Conservation (phyloP, 176 grass and related monocot genomes). For the Musa beccarii region DNA sequence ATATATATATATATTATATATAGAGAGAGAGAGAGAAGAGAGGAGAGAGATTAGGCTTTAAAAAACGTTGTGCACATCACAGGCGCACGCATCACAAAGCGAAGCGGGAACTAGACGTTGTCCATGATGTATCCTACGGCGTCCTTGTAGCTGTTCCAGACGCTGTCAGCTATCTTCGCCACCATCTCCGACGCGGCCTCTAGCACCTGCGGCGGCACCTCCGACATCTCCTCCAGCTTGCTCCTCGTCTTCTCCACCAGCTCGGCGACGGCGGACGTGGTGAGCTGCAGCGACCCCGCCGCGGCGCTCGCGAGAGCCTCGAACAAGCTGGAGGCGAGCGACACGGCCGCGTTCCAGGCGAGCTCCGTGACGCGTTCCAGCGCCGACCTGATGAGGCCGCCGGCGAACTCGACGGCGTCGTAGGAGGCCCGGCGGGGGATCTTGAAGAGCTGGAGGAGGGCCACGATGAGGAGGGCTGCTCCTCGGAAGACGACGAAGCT, state of each 20-base stretch:
- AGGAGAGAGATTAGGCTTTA: too few species aligned
- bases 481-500: conserved; percentile 4
- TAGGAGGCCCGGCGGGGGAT: neutral
- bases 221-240: neutral
- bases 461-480: neutral
- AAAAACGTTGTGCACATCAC: too few species aligned
- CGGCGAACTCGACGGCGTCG: neutral
- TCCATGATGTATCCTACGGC: conserved; percentile 3
- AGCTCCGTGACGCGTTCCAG: neutral
- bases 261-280: neutral
- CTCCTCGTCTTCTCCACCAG: conserved; percentile 6
- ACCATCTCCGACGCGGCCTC: conserved; percentile 6
- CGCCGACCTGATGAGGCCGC: neutral
- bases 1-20: too few species aligned
- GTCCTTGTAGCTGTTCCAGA: conserved; percentile 6
- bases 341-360: neutral
- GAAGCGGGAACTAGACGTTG: neutral
- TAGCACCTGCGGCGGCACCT: neutral
- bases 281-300: neutral
- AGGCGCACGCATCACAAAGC: too few species aligned
- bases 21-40: too few species aligned
- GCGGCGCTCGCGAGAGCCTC: neutral
- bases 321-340: neutral
- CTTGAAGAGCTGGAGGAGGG: conserved; percentile 1
- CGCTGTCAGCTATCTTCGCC: conserved; percentile 3